A percentile compares a stretch with the other conserved stretches of the same genome.
These are phyloP conservation scores for Metschnikowia lochheadii DNA, from an alignment of 805 yeast species.

Conservation along the genomic window DNA sequence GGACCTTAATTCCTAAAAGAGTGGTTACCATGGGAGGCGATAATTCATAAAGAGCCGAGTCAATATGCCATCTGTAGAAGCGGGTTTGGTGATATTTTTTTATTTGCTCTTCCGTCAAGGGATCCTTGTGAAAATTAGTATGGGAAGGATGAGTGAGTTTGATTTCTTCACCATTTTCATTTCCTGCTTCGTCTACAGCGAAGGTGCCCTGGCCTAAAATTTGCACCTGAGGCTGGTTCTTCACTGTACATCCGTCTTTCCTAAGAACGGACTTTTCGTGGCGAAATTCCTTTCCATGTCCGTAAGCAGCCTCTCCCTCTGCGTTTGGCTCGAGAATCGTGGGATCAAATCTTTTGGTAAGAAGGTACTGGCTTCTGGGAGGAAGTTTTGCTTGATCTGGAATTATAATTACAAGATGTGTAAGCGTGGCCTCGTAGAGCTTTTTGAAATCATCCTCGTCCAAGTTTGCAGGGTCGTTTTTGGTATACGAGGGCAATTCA, in stretches of 20 bases:
- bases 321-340: constrained; percentile 43
- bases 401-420: constrained; percentile 67
- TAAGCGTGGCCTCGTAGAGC: constrained; percentile 61
- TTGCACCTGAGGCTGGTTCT: constrained; percentile 84
- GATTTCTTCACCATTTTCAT: constrained; percentile 58
- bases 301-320: constrained; percentile 54
- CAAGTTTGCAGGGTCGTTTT: constrained; percentile 66
- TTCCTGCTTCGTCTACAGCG: constrained; percentile 50
- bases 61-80: constrained; percentile 92
- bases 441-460: constrained; percentile 59
- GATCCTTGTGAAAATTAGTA: constrained; percentile 68
- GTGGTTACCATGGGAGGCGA: constrained; percentile 88
- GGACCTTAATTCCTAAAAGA: constrained; percentile 76
- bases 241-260: constrained; percentile 78
- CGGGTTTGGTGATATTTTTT: constrained; percentile 61
- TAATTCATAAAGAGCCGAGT: constrained; percentile 80
- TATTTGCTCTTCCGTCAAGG: constrained; percentile 61
- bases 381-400: constrained; percentile 65
- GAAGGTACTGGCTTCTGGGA: constrained; percentile 70
- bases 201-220: constrained; percentile 80
- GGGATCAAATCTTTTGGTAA: constrained; percentile 79
- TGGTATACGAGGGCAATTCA: constrained; percentile 58
- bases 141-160: constrained; percentile 80
- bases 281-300: constrained; percentile 73
- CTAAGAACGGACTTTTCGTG: constrained; percentile 58